phyloP scores from a whole-genome alignment of 2,329 filamentous ascomycete genomes.

The Colletotrichum costaricense region DNA sequence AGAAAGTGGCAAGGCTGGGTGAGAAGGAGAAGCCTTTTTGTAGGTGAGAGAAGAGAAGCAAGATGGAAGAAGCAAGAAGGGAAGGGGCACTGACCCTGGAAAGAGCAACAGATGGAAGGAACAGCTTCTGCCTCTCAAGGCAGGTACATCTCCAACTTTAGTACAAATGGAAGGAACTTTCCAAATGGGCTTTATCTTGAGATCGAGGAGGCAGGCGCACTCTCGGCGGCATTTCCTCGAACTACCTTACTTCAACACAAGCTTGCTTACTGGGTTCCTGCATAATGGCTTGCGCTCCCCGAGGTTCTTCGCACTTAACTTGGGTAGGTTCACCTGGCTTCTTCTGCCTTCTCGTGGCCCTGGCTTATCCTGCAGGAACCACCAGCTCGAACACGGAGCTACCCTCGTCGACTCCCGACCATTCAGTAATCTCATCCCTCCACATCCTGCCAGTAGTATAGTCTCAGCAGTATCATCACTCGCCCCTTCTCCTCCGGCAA shows the following conservation, averaged over 20 bases:
- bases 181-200: no score
- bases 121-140: neutral
- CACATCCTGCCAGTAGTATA: neutral
- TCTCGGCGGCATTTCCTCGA: no score
- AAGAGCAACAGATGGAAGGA: neutral
- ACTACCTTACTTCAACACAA: no score
- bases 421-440: neutral
- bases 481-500: neutral
- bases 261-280: no score
- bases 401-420: neutral
- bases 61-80: neutral
- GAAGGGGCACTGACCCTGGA: neutral
- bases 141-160: neutral
- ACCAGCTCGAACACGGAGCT: neutral
- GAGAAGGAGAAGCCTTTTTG: neutral
- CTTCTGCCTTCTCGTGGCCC: neutral
- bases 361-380: neutral
- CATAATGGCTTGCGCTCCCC: neutral
- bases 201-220: no score
- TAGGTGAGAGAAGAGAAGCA: neutral
- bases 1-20: neutral
- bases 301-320: neutral
- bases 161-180: neutral
- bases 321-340: no score
- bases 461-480: neutral